Percentiles rank a stretch among this genome's conserved stretches.
These are phyloP conservation scores for Teratosphaeria epicoccoides DNA, from an alignment of 2,329 filamentous ascomycete species.

Conservation along the genomic window DNA sequence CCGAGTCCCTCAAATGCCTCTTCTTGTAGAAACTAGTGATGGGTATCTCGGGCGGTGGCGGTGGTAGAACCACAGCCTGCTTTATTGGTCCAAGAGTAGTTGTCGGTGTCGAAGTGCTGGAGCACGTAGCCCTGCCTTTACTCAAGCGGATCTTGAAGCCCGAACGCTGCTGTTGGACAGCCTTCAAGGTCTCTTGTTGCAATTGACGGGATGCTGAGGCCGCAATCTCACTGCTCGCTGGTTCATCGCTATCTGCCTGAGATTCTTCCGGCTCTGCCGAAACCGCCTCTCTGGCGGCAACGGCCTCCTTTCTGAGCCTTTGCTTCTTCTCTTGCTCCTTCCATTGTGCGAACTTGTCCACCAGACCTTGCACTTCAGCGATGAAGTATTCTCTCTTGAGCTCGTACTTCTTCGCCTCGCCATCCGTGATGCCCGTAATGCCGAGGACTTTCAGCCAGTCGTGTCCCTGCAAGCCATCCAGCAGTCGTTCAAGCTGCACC, in stretches of 20 bases:
- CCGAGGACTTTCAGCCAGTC: slow-evolving; percentile 93
- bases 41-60: slow-evolving; percentile 32
- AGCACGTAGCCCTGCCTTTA: slow-evolving; percentile 10
- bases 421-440: slow-evolving; percentile 73
- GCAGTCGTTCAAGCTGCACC: slow-evolving; percentile 52
- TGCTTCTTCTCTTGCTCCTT: slow-evolving; percentile 79
- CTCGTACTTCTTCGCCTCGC: slow-evolving; percentile 76
- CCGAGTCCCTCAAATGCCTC: slow-evolving; percentile 66
- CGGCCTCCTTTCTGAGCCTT: slow-evolving; percentile 61
- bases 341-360: slow-evolving; percentile 83
- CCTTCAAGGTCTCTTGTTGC: slow-evolving; percentile 56
- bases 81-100: slow-evolving; percentile 5
- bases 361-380: slow-evolving; percentile 64
- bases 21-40: slow-evolving; percentile 80
- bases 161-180: slow-evolving; percentile 28
- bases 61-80: slow-evolving; percentile 9
- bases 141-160: slow-evolving; percentile 9
- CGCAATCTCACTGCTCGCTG: slow-evolving; percentile 60
- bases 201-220: slow-evolving; percentile 64
- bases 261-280: slow-evolving; percentile 31
- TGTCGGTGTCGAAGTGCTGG: slow-evolving; percentile 4
- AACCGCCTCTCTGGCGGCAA: slow-evolving; percentile 39
- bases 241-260: slow-evolving; percentile 31
- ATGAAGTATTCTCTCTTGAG: slow-evolving; percentile 78
- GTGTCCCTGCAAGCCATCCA: slow-evolving; percentile 77